These are phyloP conservation scores for Lasiodiplodia sp. DNA, from an alignment of 2,329 filamentous ascomycete genomes.

Conservation along the genomic window DNA sequence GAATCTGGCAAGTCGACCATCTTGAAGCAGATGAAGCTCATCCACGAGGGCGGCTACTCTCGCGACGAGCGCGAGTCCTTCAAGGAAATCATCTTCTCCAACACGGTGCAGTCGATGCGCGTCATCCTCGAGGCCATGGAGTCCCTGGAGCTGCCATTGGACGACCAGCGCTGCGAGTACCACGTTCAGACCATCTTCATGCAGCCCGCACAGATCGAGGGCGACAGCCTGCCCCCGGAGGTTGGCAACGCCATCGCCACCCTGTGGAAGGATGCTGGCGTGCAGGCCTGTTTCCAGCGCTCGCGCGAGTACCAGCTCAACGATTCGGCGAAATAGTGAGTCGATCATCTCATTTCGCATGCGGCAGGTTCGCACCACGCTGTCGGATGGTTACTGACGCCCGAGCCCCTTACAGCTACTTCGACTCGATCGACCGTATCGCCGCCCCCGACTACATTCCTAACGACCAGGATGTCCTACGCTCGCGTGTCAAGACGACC, in stretches of 20 bases:
- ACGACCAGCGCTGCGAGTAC: slow-evolving; percentile 92
- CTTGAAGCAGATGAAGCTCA: slow-evolving; percentile 98
- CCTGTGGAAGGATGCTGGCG: slow-evolving; percentile 90
- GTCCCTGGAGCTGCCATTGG: slow-evolving; percentile 78
- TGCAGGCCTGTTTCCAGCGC: slow-evolving; percentile 94
- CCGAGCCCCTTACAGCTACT: slow-evolving; percentile 70
- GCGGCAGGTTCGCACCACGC: neutral
- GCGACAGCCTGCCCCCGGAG: slow-evolving; percentile 91
- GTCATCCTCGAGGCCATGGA: slow-evolving; percentile 75
- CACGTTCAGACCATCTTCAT: slow-evolving; percentile 99
- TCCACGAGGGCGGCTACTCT: slow-evolving; percentile 98
- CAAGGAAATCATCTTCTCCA: slow-evolving; percentile 76
- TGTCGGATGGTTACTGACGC: neutral
- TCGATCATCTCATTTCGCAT: slow-evolving; percentile 37
- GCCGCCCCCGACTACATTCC: slow-evolving; percentile 91
- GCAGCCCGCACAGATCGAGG: slow-evolving; percentile 96
- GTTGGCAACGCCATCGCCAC: slow-evolving; percentile 92
- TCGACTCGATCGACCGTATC: slow-evolving; percentile 92
- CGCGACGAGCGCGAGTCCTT: slow-evolving; percentile 80
- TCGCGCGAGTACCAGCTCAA: slow-evolving; percentile 96
- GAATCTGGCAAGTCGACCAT: slow-evolving; percentile 97
- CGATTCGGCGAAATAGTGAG: slow-evolving; percentile 94
- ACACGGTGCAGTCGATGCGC: slow-evolving; percentile 74
- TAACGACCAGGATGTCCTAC: slow-evolving; percentile 92
- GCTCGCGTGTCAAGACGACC: slow-evolving; percentile 96